Percentiles rank a stretch among this genome's conserved stretches.
These are phyloP conservation scores for Leavenworthia alabamica DNA, from an alignment of 345 rosid genomes.

Conservation along the genomic window DNA sequence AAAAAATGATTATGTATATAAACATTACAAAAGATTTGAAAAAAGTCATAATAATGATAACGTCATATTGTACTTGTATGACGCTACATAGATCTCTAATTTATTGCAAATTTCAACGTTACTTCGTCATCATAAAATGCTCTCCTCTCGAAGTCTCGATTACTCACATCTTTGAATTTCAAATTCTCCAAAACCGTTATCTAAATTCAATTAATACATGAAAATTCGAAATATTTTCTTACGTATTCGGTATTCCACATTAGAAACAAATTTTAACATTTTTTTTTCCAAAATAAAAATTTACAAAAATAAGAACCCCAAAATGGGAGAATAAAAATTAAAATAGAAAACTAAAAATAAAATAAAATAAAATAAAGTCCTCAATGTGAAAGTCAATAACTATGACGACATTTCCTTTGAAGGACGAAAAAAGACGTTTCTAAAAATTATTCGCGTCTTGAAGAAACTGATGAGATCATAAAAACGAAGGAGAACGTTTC, in stretches of 20 bases:
- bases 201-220: background rate
- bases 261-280: conserved; percentile 1
- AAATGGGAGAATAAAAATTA: background rate
- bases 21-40: conserved; percentile 24
- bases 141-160: conserved; percentile 6
- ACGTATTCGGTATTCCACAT: too few species aligned
- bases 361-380: too few species aligned
- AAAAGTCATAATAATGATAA: conserved; percentile 10
- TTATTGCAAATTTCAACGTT: conserved; percentile 33
- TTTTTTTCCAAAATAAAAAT: conserved; percentile 12
- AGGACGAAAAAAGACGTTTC: conserved; percentile 18
- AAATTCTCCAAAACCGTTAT: conserved; percentile 9
- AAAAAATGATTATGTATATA: conserved; percentile 31
- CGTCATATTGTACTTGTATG: conserved; percentile 30
- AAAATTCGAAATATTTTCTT: too few species aligned
- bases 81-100: conserved; percentile 24
- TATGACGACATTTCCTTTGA: conserved; percentile 1
- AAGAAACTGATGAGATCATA: conserved; percentile 18
- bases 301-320: conserved; percentile 21
- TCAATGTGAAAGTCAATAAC: too few species aligned
- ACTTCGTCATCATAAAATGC: conserved; percentile 23
- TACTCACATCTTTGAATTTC: conserved; percentile 28
- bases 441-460: conserved; percentile 15
- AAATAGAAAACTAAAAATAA: too few species aligned
- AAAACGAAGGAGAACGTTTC: conserved; percentile 17